A percentile compares a stretch with the other conserved stretches of the same genome.
Evolutionary conservation across 345 rosid species (phyloP).

Genomic region (Mangifera indica): DNA sequence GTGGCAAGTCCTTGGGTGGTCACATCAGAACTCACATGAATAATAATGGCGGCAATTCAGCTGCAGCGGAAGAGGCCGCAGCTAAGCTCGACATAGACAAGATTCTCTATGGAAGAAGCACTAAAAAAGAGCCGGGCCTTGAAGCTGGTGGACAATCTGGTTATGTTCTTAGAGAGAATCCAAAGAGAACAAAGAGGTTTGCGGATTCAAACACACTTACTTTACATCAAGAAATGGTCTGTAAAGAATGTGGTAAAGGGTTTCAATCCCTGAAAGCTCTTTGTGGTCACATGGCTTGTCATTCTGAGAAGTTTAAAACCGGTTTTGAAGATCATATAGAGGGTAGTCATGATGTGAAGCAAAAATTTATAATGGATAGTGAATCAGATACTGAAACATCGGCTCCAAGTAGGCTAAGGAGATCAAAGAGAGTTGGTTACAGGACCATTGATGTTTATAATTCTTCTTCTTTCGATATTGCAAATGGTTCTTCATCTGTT

Average conservation of each 20-base stretch:
- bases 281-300: slow-evolving; percentile 92
- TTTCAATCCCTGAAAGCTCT: slow-evolving; percentile 81
- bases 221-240: slow-evolving; percentile 38
- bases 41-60: slow-evolving; percentile 27
- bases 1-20: slow-evolving; percentile 89
- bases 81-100: slow-evolving; percentile 33
- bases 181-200: slow-evolving; percentile 58
- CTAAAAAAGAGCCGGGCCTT: slow-evolving; percentile 24
- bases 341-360: slow-evolving; percentile 29
- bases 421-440: slow-evolving; percentile 60
- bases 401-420: slow-evolving; percentile 53
- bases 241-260: slow-evolving; percentile 88
- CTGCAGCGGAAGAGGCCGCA: slow-evolving; percentile 36
- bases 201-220: slow-evolving; percentile 41
- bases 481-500: slow-evolving; percentile 44
- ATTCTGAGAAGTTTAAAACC: slow-evolving; percentile 50
- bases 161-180: slow-evolving; percentile 67
- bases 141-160: slow-evolving; percentile 57
- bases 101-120: slow-evolving; percentile 21
- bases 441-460: slow-evolving; percentile 25
- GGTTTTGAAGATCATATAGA: slow-evolving; percentile 34
- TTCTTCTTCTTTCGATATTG: slow-evolving; percentile 39
- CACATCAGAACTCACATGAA: slow-evolving; percentile 83
- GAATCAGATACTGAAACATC: slow-evolving; percentile 75
- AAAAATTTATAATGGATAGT: slow-evolving; percentile 46